These are phyloP conservation scores for Paecilomyces dactylethromorphus DNA, from an alignment of 2,329 filamentous ascomycete genomes.

Conservation along the genomic window DNA sequence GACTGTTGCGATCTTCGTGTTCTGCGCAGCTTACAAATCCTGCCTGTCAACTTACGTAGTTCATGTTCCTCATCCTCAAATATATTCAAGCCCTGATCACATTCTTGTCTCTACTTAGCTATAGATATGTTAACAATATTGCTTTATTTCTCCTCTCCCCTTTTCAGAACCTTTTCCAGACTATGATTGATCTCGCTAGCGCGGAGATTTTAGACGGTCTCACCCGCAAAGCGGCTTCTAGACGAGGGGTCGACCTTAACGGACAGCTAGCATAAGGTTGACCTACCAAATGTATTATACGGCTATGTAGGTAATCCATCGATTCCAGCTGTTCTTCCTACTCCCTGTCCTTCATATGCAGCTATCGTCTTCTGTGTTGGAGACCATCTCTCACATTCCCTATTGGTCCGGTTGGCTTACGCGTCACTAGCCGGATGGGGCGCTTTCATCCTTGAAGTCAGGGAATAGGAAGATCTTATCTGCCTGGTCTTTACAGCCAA, in stretches of 20 bases:
- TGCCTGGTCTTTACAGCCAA: background rate
- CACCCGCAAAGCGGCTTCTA: too few species aligned
- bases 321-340: background rate
- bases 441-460: background rate
- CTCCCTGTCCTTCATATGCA: background rate
- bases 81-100: background rate
- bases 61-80: background rate
- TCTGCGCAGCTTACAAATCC: background rate
- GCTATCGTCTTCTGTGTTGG: background rate
- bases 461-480: background rate
- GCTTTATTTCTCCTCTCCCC: too few species aligned
- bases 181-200: too few species aligned
- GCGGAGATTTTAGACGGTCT: too few species aligned
- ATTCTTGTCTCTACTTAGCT: too few species aligned
- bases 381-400: background rate
- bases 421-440: background rate
- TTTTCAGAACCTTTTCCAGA: too few species aligned
- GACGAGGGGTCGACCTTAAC: too few species aligned
- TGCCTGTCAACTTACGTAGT: background rate
- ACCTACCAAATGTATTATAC: background rate
- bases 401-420: background rate
- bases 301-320: background rate
- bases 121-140: too few species aligned
- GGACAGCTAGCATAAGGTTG: too few species aligned
- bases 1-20: background rate